Conservation (phyloP, 2,329 filamentous ascomycete species). For the Fusarium acutatum region DNA sequence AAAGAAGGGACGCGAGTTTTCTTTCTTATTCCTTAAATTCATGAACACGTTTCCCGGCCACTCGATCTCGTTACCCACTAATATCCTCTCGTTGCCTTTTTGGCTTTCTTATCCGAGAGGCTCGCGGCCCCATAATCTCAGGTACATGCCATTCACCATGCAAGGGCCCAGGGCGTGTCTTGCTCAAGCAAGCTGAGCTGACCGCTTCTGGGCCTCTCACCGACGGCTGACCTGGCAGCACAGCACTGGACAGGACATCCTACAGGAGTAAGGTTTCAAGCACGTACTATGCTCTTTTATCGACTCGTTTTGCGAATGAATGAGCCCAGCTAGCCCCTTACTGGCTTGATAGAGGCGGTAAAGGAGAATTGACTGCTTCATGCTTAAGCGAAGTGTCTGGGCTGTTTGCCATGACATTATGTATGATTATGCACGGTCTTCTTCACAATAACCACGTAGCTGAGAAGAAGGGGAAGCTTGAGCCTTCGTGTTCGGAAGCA, state of each 20-base stretch:
- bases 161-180: conserved; percentile 33
- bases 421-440: neutral
- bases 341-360: conserved; percentile 26
- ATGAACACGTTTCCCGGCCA: conserved; percentile 21
- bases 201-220: conserved; percentile 30
- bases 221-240: conserved; percentile 20
- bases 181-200: conserved; percentile 24
- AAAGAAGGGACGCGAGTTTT: conserved; percentile 5
- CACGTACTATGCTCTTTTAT: neutral
- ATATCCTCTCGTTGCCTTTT: conserved; percentile 12
- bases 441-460: neutral
- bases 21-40: conserved; percentile 10
- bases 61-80: conserved; percentile 16
- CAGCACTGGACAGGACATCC: neutral
- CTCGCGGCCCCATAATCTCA: conserved; percentile 22
- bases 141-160: conserved; percentile 34
- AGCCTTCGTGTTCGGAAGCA: conserved; percentile 17
- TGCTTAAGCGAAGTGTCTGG: conserved; percentile 17
- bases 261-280: neutral
- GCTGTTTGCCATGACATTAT: neutral
- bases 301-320: neutral
- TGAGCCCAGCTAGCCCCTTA: neutral
- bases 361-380: conserved; percentile 10
- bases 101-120: conserved; percentile 13
- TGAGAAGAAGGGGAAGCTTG: neutral